A percentile compares a stretch with the other conserved stretches of the same genome.
phyloP scores from a whole-genome alignment of 2,329 filamentous ascomycete genomes.

The Penicillium sp. region DNA sequence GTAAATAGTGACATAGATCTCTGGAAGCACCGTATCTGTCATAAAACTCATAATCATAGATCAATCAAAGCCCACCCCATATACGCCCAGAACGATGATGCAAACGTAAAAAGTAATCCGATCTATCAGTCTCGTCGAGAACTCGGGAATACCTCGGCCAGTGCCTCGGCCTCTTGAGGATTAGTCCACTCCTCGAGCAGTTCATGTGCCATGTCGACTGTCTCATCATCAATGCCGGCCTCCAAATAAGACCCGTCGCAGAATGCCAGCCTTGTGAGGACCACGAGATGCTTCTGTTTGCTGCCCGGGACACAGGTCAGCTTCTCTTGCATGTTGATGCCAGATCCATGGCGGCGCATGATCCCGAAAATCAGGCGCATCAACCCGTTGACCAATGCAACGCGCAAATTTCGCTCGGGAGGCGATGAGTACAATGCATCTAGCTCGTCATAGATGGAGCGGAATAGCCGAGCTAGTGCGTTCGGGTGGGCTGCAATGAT shows the following conservation, averaged over 20 bases:
- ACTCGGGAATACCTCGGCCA: slow-evolving; percentile 45
- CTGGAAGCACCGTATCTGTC: no score
- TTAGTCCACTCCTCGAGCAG: slow-evolving; percentile 75
- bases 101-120: slow-evolving; percentile 3
- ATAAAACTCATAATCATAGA: no score
- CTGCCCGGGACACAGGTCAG: slow-evolving; percentile 64
- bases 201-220: slow-evolving; percentile 72
- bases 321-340: slow-evolving; percentile 65
- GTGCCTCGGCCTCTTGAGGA: slow-evolving; percentile 66
- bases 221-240: slow-evolving; percentile 67
- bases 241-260: slow-evolving; percentile 74
- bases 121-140: slow-evolving; percentile 25
- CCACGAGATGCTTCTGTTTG: slow-evolving; percentile 74
- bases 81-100: slow-evolving; percentile 4
- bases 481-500: slow-evolving; percentile 63
- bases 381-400: slow-evolving; percentile 53
- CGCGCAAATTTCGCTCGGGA: slow-evolving; percentile 44
- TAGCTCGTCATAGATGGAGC: slow-evolving; percentile 68
- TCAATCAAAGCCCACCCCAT: no score
- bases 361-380: slow-evolving; percentile 58
- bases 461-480: slow-evolving; percentile 68
- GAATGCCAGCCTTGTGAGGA: slow-evolving; percentile 77
- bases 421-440: slow-evolving; percentile 52
- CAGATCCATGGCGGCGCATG: slow-evolving; percentile 54
- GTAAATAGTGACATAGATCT: no score